Base-by-base conservation (phyloP, 441 rosid genomes). In the Gossypium gossypioides region DNA sequence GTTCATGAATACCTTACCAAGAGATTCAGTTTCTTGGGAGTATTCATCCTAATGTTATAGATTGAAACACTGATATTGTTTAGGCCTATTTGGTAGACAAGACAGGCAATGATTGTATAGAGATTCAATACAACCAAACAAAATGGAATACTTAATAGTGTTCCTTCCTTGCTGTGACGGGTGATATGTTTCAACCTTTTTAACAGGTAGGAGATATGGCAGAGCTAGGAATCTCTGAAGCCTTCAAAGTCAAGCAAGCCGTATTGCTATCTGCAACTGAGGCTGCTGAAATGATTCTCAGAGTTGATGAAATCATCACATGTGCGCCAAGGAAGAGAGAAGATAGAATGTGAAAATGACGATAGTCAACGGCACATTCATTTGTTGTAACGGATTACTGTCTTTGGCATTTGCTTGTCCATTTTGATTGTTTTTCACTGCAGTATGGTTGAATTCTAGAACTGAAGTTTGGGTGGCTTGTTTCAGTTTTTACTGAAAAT, bases 201-300 rank as follows among this genome's bases (percentile, higher is more conserved):
- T 61, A 69, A 68, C 87, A 95, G 99, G 89, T 89, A 0, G 97
- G 97, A 76, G 85, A 88, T 76, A 88, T 92, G 98, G 87, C 83
- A 21, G 88, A 85, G 82, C 84, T 74, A 56, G 99, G 99, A 65
- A 89, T 95, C 72, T 89, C 81, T 22, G 99, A 95, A 82, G 68
- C 97, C 10, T 95, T 92, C 81, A 95, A 92, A 81, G 99, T 95
- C 52, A 95, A 95, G 87, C 99, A 89, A 76, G 97, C 97, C 18
- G 83, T 92, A 69, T 71, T 95, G 77, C 91, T 91, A 18, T 95
- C 99, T 0, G 99, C 99, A 29, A 95, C 99, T 3, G 99, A 95
- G 83, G 99, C 99, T 37, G 89, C 97, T 1, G 99, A 94, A 88
- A 92, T 94, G 99, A 92, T 92, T 72, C 85, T 94, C 37, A 86